These are phyloP conservation scores for Vitis hybrid DNA, from an alignment of 177 flowering plant species.

Conservation along the genomic window DNA sequence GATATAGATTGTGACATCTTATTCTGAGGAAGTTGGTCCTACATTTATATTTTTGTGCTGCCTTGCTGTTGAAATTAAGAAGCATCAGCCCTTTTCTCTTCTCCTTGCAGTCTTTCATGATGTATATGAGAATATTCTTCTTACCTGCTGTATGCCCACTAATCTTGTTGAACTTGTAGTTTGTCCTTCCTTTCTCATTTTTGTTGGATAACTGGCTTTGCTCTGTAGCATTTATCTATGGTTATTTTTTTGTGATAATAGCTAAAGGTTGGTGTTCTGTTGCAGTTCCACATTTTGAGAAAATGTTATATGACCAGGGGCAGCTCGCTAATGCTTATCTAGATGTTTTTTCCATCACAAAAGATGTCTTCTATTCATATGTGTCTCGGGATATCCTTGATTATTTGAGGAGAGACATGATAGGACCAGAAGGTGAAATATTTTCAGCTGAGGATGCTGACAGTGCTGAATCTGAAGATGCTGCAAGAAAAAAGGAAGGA, in stretches of 20 bases:
- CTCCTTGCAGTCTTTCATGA: too few species aligned
- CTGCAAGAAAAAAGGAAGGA: slow-evolving; percentile 80
- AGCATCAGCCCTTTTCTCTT: too few species aligned
- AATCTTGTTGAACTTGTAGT: too few species aligned
- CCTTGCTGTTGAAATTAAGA: too few species aligned
- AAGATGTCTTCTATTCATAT: slow-evolving; percentile 57
- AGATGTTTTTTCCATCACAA: slow-evolving; percentile 73
- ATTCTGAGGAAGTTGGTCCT: too few species aligned
- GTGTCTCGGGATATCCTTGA: slow-evolving; percentile 81
- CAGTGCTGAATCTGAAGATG: slow-evolving; percentile 78
- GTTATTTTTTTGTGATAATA: background rate
- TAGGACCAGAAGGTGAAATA: slow-evolving; percentile 77
- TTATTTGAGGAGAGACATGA: slow-evolving; percentile 89
- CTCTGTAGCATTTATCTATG: too few species aligned
- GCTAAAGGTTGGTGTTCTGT: background rate
- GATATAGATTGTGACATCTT: too few species aligned
- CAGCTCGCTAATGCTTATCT: slow-evolving; percentile 79
- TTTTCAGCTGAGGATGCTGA: slow-evolving; percentile 99
- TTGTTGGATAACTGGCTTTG: too few species aligned
- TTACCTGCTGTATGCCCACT: too few species aligned
- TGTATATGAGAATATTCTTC: too few species aligned
- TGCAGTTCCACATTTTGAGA: slow-evolving; percentile 99
- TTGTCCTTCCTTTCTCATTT: too few species aligned
- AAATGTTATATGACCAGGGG: slow-evolving; percentile 97
- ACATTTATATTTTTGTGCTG: too few species aligned